A percentile compares a stretch with the other conserved stretches of the same genome.
phyloP scores from a whole-genome alignment of 306 rosid species.

The Neltuma alba region DNA sequence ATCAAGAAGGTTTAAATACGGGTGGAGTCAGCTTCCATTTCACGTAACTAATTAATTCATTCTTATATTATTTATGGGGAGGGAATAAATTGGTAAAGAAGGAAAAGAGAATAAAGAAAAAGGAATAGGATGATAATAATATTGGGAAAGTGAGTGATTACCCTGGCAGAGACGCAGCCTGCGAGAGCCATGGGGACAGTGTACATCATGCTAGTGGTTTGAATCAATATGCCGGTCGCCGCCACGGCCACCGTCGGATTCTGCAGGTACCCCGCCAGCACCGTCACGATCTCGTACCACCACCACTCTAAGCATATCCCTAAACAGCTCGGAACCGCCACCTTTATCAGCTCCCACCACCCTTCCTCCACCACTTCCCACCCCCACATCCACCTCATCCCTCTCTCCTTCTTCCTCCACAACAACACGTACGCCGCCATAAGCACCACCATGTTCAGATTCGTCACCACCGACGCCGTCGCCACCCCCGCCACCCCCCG shows the following conservation, averaged over 20 bases:
- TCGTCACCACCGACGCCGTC: slow-evolving; percentile 82
- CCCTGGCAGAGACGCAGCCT: slow-evolving; percentile 94
- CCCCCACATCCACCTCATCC: slow-evolving; percentile 50
- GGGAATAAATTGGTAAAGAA: background rate
- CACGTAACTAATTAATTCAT: background rate
- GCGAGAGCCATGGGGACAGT: slow-evolving; percentile 98
- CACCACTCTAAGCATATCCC: slow-evolving; percentile 99
- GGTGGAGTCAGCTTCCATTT: background rate
- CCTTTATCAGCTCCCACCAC: slow-evolving; percentile 56
- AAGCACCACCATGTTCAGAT: slow-evolving; percentile 70
- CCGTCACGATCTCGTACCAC: slow-evolving; percentile 97
- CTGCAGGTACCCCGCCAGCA: slow-evolving; percentile 83
- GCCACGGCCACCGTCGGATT: slow-evolving; percentile 82
- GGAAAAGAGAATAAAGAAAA: background rate
- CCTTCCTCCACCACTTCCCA: slow-evolving; percentile 41
- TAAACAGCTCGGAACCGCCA: slow-evolving; percentile 90
- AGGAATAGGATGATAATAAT: background rate
- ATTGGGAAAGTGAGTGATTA: slow-evolving; percentile 22
- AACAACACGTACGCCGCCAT: slow-evolving; percentile 69
- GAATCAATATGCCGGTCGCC: slow-evolving; percentile 94
- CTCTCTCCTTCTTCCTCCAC: slow-evolving; percentile 42
- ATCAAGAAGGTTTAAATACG: too few relatives aligned
- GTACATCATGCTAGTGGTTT: slow-evolving; percentile 98
- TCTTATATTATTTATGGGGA: background rate
- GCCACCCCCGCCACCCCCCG: slow-evolving; percentile 90